Evolutionary conservation across 352 stramenopile species (phyloP).

Genomic region (Phytopythium oedochilum): DNA sequence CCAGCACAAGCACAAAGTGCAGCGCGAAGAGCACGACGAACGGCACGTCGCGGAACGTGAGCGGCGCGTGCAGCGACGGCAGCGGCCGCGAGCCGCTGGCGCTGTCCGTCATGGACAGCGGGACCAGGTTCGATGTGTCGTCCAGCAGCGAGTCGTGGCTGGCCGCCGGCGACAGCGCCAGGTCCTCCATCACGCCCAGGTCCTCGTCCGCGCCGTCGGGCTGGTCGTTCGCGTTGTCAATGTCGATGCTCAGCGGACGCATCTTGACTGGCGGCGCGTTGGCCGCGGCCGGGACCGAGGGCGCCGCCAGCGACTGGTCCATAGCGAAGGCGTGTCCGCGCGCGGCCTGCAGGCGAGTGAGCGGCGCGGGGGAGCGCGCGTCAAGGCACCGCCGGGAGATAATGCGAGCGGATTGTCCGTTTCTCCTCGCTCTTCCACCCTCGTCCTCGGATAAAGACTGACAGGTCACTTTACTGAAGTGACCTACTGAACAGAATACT

Average conservation of each 20-base stretch:
- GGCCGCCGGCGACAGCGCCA: constrained; percentile 43
- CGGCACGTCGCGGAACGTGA: constrained; percentile 55
- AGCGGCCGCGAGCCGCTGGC: constrained; percentile 47
- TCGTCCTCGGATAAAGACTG: too few relatives aligned
- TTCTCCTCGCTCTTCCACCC: not conserved
- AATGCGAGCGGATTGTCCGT: too few relatives aligned
- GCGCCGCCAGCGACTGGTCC: not conserved
- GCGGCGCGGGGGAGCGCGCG: not conserved
- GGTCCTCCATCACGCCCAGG: constrained; percentile 41
- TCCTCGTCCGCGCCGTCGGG: constrained; percentile 7
- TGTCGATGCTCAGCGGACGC: constrained; percentile 31
- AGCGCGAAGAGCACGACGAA: constrained; percentile 45
- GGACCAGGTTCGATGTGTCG: constrained; percentile 46
- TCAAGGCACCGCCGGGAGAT: too few relatives aligned
- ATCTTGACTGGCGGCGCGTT: constrained; percentile 3
- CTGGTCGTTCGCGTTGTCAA: constrained; percentile 30
- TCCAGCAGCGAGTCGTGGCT: constrained; percentile 18
- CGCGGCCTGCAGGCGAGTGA: not conserved
- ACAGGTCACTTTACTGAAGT: too few relatives aligned
- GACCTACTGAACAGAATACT: too few relatives aligned
- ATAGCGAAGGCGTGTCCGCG: not conserved
- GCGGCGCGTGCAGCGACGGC: constrained; percentile 52
- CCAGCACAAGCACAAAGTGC: constrained; percentile 46
- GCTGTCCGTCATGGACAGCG: constrained; percentile 66
- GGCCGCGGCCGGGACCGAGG: not conserved